Conservation (phyloP, 1,284 basidiomycete species). For the Spongiforma sp. region DNA sequence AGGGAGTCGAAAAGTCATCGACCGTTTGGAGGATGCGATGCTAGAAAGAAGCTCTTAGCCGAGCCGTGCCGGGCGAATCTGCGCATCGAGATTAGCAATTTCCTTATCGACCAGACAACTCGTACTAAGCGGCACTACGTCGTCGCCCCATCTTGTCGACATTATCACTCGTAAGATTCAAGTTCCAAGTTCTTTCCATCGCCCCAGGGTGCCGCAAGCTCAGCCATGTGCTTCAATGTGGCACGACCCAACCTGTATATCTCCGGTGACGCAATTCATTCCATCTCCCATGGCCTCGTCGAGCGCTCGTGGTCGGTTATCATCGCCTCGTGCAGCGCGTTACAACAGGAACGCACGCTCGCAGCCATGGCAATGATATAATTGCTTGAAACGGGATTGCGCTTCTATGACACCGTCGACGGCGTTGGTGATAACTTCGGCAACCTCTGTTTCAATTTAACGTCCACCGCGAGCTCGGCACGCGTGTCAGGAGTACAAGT, state of each 20-base stretch:
- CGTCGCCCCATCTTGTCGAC: constrained; percentile 46
- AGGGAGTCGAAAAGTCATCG: too few species aligned
- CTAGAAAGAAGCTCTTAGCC: too few species aligned
- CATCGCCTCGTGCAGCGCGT: constrained; percentile 48
- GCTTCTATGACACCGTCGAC: constrained; percentile 53
- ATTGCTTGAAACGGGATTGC: constrained; percentile 48
- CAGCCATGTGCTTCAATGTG: constrained; percentile 40
- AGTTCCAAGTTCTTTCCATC: constrained; percentile 47
- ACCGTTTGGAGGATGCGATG: too few species aligned
- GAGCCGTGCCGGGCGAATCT: too few species aligned
- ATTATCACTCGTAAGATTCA: constrained; percentile 50
- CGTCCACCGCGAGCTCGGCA: constrained; percentile 48
- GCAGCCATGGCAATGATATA: constrained; percentile 48
- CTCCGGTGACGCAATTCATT: constrained; percentile 51
- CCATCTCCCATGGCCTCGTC: constrained; percentile 53
- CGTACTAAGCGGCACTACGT: too few species aligned
- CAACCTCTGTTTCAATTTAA: constrained; percentile 51
- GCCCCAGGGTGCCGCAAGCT: constrained; percentile 39
- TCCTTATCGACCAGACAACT: too few species aligned
- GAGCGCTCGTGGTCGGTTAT: constrained; percentile 53
- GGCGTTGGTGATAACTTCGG: constrained; percentile 45
- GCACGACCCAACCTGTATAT: constrained; percentile 47
- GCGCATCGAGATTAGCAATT: too few species aligned
- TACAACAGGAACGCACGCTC: constrained; percentile 43
- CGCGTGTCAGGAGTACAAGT: constrained; percentile 49